These are phyloP conservation scores for Keqinozyma sinolaborantium DNA, from an alignment of 1,139 yeast genomes.

Conservation along the genomic window DNA sequence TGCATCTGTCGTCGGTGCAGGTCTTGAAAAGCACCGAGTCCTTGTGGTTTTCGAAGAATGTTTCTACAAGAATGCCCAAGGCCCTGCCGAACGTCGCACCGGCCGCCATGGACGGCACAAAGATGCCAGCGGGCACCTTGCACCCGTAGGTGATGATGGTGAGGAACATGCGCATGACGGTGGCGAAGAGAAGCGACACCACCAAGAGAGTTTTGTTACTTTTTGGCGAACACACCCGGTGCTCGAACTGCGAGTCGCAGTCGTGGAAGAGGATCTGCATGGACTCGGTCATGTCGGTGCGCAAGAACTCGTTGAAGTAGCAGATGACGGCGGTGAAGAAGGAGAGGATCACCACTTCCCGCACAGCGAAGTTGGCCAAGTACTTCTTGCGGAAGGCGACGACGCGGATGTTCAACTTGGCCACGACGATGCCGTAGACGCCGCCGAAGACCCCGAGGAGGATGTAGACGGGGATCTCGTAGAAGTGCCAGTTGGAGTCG, in stretches of 20 bases:
- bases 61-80: constrained; percentile 67
- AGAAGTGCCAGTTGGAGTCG: constrained; percentile 81
- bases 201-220: constrained; percentile 30
- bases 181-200: constrained; percentile 64
- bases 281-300: constrained; percentile 90
- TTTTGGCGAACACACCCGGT: constrained; percentile 48
- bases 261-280: constrained; percentile 90
- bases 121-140: constrained; percentile 92
- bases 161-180: constrained; percentile 63
- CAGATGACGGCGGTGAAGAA: constrained; percentile 71
- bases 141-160: constrained; percentile 87
- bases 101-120: constrained; percentile 95
- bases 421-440: constrained; percentile 77
- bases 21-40: constrained; percentile 44
- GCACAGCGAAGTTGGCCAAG: constrained; percentile 53
- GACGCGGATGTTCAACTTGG: constrained; percentile 72
- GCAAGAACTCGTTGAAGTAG: constrained; percentile 77
- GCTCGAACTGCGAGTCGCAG: constrained; percentile 51
- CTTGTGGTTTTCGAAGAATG: constrained; percentile 42
- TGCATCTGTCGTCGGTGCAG: constrained; percentile 48
- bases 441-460: constrained; percentile 90
- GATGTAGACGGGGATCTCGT: constrained; percentile 79
- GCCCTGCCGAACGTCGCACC: constrained; percentile 95
- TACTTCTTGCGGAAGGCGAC: constrained; percentile 77
- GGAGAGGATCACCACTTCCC: constrained; percentile 71